phyloP scores from a whole-genome alignment of 169 alveolate genomes.

The Plasmodium billcollinsi region DNA sequence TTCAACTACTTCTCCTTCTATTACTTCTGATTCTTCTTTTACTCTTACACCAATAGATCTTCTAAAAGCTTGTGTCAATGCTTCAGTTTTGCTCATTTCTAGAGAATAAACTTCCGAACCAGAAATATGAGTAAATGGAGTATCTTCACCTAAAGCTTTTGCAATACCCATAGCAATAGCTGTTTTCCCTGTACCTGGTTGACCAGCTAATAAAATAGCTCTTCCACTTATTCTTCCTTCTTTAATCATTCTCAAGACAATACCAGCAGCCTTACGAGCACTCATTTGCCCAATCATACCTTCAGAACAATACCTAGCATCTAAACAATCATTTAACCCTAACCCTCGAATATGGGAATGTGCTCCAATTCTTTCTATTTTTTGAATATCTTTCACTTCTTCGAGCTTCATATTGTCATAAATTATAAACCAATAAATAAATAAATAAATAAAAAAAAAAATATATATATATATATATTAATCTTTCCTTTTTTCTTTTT shows the following conservation, averaged over 20 bases:
- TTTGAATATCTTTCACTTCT: slow-evolving; percentile 92
- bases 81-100: slow-evolving; percentile 98
- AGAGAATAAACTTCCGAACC: slow-evolving; percentile 99
- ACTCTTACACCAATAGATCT: slow-evolving; percentile 99
- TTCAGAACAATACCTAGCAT: slow-evolving; percentile 95
- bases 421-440: slow-evolving; percentile 8
- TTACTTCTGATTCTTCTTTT: slow-evolving; percentile 98
- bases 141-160: slow-evolving; percentile 96
- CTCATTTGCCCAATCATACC: slow-evolving; percentile 97
- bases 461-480: neutral
- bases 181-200: slow-evolving; percentile 99
- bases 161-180: slow-evolving; percentile 99
- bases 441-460: neutral
- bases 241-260: slow-evolving; percentile 96
- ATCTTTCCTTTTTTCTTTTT: neutral
- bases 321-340: slow-evolving; percentile 97
- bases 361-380: slow-evolving; percentile 97
- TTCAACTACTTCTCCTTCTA: slow-evolving; percentile 99
- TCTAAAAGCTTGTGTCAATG: slow-evolving; percentile 96
- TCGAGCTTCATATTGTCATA: slow-evolving; percentile 77
- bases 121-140: slow-evolving; percentile 98
- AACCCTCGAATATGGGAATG: slow-evolving; percentile 99
- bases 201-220: slow-evolving; percentile 98
- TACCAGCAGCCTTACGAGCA: slow-evolving; percentile 97
- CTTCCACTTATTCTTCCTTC: slow-evolving; percentile 98